Evolutionary conservation across 768 basidiomycete species (phyloP).

Genomic region (Pluteus cervinus): DNA sequence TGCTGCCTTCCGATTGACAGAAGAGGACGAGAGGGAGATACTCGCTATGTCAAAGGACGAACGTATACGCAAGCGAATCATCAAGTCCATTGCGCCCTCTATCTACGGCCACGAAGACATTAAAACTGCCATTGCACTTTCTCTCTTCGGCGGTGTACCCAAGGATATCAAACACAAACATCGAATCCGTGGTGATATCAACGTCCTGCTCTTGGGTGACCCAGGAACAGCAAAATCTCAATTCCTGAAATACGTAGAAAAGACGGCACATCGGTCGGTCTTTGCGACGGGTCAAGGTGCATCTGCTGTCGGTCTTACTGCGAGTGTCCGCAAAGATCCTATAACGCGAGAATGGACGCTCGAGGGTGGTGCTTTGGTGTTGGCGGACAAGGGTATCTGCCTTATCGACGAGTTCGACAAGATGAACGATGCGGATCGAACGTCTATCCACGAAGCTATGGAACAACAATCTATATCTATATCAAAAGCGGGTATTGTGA

Average conservation of each 20-base stretch:
- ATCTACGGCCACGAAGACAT: constrained; percentile 99
- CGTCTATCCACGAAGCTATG: constrained; percentile 99
- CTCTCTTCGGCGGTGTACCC: constrained; percentile 88
- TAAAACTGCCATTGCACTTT: constrained; percentile 94
- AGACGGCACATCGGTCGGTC: constrained; percentile 95
- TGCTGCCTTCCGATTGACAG: constrained; percentile 95
- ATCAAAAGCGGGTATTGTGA: constrained; percentile 97
- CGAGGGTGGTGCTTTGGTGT: constrained; percentile 96
- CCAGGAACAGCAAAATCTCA: constrained; percentile 99
- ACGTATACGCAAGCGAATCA: constrained; percentile 92
- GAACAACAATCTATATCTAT: constrained; percentile 99
- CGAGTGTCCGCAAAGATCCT: constrained; percentile 97
- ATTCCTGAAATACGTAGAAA: constrained; percentile 98
- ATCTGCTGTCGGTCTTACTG: constrained; percentile 96
- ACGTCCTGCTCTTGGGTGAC: constrained; percentile 92
- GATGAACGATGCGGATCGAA: constrained; percentile 98
- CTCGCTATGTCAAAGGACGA: constrained; percentile 83
- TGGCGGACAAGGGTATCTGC: constrained; percentile 97
- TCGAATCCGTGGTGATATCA: constrained; percentile 96
- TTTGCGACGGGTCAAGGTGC: constrained; percentile 99
- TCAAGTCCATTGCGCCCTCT: constrained; percentile 98
- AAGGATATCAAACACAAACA: constrained; percentile 98
- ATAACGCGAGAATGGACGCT: constrained; percentile 98
- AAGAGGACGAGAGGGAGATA: constrained; percentile 95
- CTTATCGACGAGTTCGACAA: constrained; percentile 99